Evolutionary conservation across 805 yeast genomes (phyloP).

Genomic region (Candida methanosorbosa): DNA sequence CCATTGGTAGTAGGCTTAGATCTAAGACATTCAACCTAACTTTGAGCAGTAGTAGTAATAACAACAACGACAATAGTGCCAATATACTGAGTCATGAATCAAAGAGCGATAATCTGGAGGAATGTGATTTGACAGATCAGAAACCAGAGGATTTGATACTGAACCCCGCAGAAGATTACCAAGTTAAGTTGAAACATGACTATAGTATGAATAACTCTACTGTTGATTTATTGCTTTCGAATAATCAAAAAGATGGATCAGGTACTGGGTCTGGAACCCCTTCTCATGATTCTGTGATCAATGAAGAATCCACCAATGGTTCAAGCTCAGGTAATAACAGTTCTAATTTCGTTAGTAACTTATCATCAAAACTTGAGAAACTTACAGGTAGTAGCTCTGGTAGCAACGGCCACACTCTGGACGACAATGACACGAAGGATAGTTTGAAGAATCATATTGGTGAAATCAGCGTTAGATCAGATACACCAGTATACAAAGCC

Average conservation of each 20-base stretch:
- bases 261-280: slow-evolving; percentile 1
- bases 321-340: not conserved
- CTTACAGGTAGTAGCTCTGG: not conserved
- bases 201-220: slow-evolving; percentile 23
- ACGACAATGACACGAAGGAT: not conserved
- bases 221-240: slow-evolving; percentile 7
- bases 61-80: no score
- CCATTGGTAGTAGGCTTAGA: no score
- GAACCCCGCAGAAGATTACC: slow-evolving; percentile 16
- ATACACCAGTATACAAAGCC: slow-evolving; percentile 1
- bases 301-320: not conserved
- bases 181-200: slow-evolving; percentile 22
- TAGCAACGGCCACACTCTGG: not conserved
- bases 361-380: not conserved
- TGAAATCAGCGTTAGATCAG: slow-evolving; percentile 16
- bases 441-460: slow-evolving; percentile 26
- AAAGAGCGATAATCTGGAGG: no score
- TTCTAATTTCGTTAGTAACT: not conserved
- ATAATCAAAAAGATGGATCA: not conserved
- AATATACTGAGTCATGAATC: no score
- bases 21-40: no score
- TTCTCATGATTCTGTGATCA: no score
- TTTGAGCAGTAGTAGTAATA: no score
- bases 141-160: slow-evolving; percentile 4
- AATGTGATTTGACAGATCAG: no score